Evolutionary conservation across 176 grass and related monocot species (phyloP).

Genomic region (Oryza glaberrima): DNA sequence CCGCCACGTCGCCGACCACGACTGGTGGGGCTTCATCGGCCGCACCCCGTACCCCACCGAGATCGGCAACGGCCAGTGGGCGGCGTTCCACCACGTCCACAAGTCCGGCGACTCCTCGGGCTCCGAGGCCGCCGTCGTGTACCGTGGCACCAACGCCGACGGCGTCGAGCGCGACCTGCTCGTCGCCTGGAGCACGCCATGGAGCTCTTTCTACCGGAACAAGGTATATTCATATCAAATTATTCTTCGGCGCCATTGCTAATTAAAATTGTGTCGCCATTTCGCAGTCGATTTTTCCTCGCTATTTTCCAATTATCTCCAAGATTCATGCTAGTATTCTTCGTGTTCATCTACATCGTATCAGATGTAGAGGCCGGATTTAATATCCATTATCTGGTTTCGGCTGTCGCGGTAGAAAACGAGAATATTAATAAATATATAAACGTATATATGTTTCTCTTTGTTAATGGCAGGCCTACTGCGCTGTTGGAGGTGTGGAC

Average conservation of each 20-base stretch:
- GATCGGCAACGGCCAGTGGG: conserved; percentile 28
- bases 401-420: too few species aligned
- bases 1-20: not conserved
- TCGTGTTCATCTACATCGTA: too few species aligned
- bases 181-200: not conserved
- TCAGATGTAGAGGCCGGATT: too few species aligned
- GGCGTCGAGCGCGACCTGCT: not conserved
- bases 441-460: too few species aligned
- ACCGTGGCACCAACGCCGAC: not conserved
- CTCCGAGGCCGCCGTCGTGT: not conserved
- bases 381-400: too few species aligned
- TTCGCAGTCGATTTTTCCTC: too few species aligned
- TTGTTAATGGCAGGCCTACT: not conserved
- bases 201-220: not conserved
- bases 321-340: too few species aligned
- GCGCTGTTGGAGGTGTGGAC: not conserved
- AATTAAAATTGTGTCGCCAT: too few species aligned
- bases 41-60: not conserved
- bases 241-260: too few species aligned
- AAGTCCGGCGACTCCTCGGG: not conserved
- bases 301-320: too few species aligned
- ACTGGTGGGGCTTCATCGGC: not conserved
- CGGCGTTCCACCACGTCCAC: not conserved
- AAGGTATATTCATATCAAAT: not conserved
- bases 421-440: not conserved